Conservation (phyloP, 2,329 filamentous ascomycete genomes). For the Raffaelea albimanens region DNA sequence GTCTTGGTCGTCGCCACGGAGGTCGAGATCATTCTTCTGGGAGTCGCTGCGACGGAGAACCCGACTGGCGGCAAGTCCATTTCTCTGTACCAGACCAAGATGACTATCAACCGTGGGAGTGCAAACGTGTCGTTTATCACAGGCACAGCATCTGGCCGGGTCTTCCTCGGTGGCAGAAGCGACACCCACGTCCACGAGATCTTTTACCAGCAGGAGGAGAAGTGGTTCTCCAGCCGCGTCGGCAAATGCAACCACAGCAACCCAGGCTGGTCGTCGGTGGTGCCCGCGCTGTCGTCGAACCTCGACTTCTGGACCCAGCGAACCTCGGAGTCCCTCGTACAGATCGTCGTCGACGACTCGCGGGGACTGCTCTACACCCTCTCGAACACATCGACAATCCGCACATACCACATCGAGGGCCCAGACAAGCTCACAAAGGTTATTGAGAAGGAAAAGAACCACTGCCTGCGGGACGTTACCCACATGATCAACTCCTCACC, state of each 20-base stretch:
- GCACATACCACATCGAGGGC: conserved; percentile 78
- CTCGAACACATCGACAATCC: conserved; percentile 78
- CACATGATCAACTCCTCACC: conserved; percentile 74
- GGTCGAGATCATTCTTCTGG: conserved; percentile 77
- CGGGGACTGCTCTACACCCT: conserved; percentile 85
- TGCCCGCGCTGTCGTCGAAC: conserved; percentile 38
- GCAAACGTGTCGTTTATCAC: conserved; percentile 69
- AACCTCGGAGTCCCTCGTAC: conserved; percentile 55
- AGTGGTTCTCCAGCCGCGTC: conserved; percentile 87
- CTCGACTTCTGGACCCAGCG: conserved; percentile 39
- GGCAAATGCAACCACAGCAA: conserved; percentile 83
- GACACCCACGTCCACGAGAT: conserved; percentile 90
- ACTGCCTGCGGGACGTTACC: conserved; percentile 62
- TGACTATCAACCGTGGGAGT: conserved; percentile 69
- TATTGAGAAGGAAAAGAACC: conserved; percentile 54
- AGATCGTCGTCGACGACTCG: conserved; percentile 83
- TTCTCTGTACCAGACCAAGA: conserved; percentile 77
- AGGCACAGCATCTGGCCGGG: conserved; percentile 75
- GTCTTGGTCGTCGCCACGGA: conserved; percentile 83
- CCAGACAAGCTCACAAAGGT: conserved; percentile 51
- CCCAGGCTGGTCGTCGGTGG: conserved; percentile 58
- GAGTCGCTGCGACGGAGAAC: conserved; percentile 59
- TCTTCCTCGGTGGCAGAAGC: conserved; percentile 77
- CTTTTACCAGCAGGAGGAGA: conserved; percentile 93
- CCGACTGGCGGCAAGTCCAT: conserved; percentile 64